Percentiles rank a stretch among this genome's conserved stretches.
phyloP scores from a whole-genome alignment of 768 basidiomycete genomes.

The Termitomyces sp. region DNA sequence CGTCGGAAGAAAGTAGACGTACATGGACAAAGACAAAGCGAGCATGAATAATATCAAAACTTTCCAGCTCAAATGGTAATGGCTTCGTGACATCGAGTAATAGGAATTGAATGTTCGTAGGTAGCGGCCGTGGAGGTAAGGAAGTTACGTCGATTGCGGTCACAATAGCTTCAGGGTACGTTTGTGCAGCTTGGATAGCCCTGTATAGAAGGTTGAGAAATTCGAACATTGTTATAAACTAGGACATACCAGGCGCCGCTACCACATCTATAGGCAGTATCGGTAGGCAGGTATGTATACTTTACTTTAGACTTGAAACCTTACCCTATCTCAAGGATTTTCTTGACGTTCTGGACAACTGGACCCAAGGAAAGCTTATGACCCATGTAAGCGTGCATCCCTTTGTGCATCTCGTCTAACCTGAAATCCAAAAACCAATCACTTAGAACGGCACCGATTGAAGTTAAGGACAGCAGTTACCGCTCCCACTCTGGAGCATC shows the following conservation, averaged over 20 bases:
- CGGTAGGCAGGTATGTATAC: background rate
- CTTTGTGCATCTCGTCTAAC: conserved; percentile 5
- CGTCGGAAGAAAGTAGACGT: background rate
- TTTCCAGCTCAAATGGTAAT: background rate
- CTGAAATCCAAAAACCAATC: background rate
- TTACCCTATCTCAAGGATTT: conserved; percentile 6
- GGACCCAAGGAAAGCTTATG: conserved; percentile 2
- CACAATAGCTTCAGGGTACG: conserved; percentile 3
- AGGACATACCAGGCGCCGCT: conserved; percentile 3
- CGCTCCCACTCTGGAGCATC: background rate
- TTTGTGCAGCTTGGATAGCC: conserved; percentile 4
- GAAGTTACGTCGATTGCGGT: conserved; percentile 5
- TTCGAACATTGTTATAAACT: too few species aligned
- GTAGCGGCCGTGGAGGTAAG: background rate
- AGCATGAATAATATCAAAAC: background rate
- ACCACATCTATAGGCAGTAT: background rate
- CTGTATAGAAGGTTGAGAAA: background rate
- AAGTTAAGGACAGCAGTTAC: background rate
- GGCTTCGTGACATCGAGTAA: background rate
- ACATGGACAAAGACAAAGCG: background rate
- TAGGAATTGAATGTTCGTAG: conserved; percentile 1
- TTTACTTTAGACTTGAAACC: background rate
- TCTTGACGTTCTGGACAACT: background rate
- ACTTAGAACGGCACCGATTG: background rate
- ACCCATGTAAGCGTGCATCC: background rate